Base-by-base conservation (phyloP, 208 protist species). In the Trypanosoma rangeli region DNA sequence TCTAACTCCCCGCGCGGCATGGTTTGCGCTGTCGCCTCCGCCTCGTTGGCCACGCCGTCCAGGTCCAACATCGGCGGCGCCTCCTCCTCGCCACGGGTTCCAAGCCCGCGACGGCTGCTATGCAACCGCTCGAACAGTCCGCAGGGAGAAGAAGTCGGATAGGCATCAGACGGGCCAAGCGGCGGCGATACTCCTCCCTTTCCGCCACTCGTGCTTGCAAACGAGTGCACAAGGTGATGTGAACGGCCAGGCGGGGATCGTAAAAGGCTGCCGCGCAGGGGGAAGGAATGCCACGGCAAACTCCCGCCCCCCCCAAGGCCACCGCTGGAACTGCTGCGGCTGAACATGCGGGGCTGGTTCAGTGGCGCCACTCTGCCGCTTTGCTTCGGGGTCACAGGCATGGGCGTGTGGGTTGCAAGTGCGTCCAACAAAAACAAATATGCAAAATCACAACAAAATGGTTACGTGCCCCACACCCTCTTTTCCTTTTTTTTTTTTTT, bases 1-100 rank as follows among this genome's bases (percentile, higher is more conserved):
- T 78, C 72, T 7, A 94, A 76, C 55, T 80, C 76, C 49, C 76
- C 82, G 0, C 70, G 65, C 8, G 67, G 65, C 59, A 91, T 73
- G 13, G 35, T 29, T 35, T 66, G 70, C 52, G 88, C 88, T 61
- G 86, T 82, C 22, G 68, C 74, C 59, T 78, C 77, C 29, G 78
- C 84, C 73, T 80, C 81, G 16, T 42, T 44, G 9, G 35, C 33
- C 9, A 67, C 39, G 0, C 18, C 20, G 7, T 73, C 68, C 7
- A 67, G 37, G 24, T 67, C 60, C 3, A 66, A 16, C 0, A 24
- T 1, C 0, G 53, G 48, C 10, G 29, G 15, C 0, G 37, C 22
- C 1, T 62, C 52, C 1, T 62, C 52, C 5, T 73, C 60, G 50
- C 68, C 61, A 4, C 60, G 44, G 31, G 13, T 44, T 35, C 42